Conservation (phyloP, 257 asterid genomes). For the Oldenlandia corymbosa region DNA sequence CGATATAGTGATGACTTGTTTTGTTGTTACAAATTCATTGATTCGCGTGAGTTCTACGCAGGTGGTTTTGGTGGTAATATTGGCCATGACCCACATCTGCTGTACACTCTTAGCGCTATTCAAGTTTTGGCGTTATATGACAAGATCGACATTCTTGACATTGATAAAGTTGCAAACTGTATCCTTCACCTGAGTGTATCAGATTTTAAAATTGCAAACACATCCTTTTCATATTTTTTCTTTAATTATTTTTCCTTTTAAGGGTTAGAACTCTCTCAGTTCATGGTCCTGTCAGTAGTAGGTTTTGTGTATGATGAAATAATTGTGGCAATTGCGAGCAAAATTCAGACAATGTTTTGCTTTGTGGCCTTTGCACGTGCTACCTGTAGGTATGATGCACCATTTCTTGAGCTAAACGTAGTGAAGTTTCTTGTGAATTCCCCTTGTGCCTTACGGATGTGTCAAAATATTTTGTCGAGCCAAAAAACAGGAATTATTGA, state of each 20-base stretch:
- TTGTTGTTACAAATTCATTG: not conserved
- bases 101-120: constrained; percentile 85
- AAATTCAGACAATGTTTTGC: too few species aligned
- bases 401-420: too few species aligned
- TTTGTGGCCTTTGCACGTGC: too few species aligned
- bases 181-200: constrained; percentile 46
- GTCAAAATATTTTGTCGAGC: too few species aligned
- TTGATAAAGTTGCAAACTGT: constrained; percentile 71
- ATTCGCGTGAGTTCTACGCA: constrained; percentile 24
- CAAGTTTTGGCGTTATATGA: constrained; percentile 83
- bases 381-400: too few species aligned
- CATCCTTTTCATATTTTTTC: not conserved
- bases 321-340: too few species aligned
- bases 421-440: too few species aligned
- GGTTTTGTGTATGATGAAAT: not conserved
- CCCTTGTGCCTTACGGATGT: too few species aligned
- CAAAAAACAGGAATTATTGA: too few species aligned
- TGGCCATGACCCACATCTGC: constrained; percentile 85
- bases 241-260: not conserved
- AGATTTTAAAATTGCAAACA: not conserved
- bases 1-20: too few species aligned
- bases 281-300: not conserved
- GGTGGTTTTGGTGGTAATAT: constrained; percentile 96
- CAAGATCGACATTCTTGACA: constrained; percentile 68
- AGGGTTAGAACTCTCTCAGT: not conserved